phyloP scores from a whole-genome alignment of 495 filamentous ascomycete genomes.

The Aspergillus coremiiformis region DNA sequence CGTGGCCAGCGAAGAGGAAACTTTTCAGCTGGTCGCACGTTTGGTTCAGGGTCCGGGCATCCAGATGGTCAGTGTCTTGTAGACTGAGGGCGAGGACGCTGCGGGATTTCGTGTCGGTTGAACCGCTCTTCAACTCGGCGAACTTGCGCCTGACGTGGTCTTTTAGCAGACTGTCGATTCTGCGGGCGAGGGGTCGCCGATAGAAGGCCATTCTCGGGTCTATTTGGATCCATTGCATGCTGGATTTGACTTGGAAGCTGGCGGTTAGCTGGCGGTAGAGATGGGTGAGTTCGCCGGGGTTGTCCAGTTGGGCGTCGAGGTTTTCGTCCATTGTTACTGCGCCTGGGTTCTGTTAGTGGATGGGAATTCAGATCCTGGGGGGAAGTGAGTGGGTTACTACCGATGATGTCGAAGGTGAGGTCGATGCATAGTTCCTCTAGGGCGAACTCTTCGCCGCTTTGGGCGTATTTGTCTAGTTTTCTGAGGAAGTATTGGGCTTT shows the following conservation, averaged over 20 bases:
- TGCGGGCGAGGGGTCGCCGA: neutral
- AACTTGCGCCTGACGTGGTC: too few relatives aligned
- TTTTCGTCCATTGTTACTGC: conserved; percentile 6
- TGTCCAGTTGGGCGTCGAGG: neutral
- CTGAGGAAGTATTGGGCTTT: conserved; percentile 26
- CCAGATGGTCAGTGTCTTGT: neutral
- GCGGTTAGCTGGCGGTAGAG: conserved; percentile 3
- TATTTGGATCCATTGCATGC: neutral
- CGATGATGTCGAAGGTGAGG: conserved; percentile 26
- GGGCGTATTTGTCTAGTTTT: conserved; percentile 20
- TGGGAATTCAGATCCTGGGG: neutral
- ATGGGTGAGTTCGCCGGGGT: neutral
- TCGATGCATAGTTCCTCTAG: conserved; percentile 11
- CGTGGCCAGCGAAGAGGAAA: conserved; percentile 31
- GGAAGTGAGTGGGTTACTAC: neutral
- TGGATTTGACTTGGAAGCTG: neutral
- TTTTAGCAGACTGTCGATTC: too few relatives aligned
- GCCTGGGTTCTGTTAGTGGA: neutral
- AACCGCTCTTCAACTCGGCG: too few relatives aligned
- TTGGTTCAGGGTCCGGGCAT: neutral
- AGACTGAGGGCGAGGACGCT: conserved; percentile 7
- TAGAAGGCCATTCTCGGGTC: neutral
- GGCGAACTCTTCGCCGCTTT: conserved; percentile 15
- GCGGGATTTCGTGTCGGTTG: too few relatives aligned
- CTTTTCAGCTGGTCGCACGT: conserved; percentile 20